Evolutionary conservation across 495 filamentous ascomycete species (phyloP).

Genomic region (Cudoniella acicularis): DNA sequence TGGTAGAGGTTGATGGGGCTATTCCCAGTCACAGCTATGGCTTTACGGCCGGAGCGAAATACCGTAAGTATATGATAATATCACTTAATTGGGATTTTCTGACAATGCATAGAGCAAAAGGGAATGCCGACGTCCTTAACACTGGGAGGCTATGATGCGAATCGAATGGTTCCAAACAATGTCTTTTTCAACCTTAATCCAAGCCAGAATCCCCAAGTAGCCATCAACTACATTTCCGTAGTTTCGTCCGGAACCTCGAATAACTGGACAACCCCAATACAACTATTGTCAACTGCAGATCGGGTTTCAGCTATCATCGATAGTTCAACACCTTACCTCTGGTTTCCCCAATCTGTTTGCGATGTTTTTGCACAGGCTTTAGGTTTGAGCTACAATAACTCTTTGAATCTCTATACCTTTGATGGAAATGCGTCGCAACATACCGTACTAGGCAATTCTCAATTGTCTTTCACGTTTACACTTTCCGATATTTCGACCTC

Average conservation of each 20-base stretch:
- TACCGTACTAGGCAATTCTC: slow-evolving; percentile 6
- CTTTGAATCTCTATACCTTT: slow-evolving; percentile 44
- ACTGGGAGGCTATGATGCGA: slow-evolving; percentile 60
- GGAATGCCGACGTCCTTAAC: slow-evolving; percentile 52
- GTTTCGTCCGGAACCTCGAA: slow-evolving; percentile 33
- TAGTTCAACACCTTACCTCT: slow-evolving; percentile 63
- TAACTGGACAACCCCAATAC: slow-evolving; percentile 36
- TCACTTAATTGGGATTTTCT: background rate
- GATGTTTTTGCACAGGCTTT: slow-evolving; percentile 57
- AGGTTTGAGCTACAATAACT: slow-evolving; percentile 53
- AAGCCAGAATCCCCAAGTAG: slow-evolving; percentile 44
- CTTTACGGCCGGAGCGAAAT: slow-evolving; percentile 64
- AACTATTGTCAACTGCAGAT: slow-evolving; percentile 42
- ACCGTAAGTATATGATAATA: slow-evolving; percentile 37
- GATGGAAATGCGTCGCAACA: slow-evolving; percentile 29
- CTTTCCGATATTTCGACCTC: slow-evolving; percentile 11
- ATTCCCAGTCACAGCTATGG: slow-evolving; percentile 64
- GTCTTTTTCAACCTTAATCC: slow-evolving; percentile 50
- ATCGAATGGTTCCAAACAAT: slow-evolving; percentile 53
- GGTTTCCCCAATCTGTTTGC: slow-evolving; percentile 61
- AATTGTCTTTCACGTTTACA: slow-evolving; percentile 53
- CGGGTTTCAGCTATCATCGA: slow-evolving; percentile 56
- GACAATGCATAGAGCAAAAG: slow-evolving; percentile 37
- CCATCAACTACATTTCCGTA: slow-evolving; percentile 52
- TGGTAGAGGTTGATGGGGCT: slow-evolving; percentile 45